A percentile compares a stretch with the other conserved stretches of the same genome.
These are phyloP conservation scores for Solanum appendiculatum DNA, from an alignment of 257 asterid genomes.

Conservation along the genomic window DNA sequence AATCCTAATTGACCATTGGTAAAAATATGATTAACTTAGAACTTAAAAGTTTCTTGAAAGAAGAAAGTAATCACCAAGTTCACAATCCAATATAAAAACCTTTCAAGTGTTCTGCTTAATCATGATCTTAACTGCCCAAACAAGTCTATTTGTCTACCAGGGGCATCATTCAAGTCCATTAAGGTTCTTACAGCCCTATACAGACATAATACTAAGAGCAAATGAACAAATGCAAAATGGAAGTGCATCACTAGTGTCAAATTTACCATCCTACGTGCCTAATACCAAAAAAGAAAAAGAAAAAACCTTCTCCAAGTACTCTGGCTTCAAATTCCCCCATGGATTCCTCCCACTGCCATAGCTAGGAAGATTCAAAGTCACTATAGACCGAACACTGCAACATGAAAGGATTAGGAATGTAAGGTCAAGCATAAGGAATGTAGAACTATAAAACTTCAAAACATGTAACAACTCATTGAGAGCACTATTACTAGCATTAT, in stretches of 20 bases:
- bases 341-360: conserved; percentile 98
- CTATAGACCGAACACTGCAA: conserved; percentile 86
- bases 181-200: neutral
- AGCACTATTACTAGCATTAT: neutral
- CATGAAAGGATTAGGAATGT: neutral
- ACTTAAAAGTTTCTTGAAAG: neutral
- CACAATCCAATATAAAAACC: neutral
- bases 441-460: neutral
- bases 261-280: neutral
- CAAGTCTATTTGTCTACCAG: neutral
- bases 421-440: conserved; percentile 1
- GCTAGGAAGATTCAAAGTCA: conserved; percentile 88
- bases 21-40: neutral
- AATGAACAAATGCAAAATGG: neutral
- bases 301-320: conserved; percentile 78
- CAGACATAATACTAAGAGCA: neutral
- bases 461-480: neutral
- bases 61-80: neutral
- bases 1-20: neutral
- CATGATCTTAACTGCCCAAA: neutral
- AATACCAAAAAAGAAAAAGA: neutral
- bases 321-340: conserved; percentile 80
- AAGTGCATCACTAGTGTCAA: neutral
- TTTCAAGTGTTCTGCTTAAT: neutral
- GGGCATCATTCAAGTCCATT: neutral